Percentiles rank a stretch among this genome's conserved stretches.
Evolutionary conservation across 345 rosid genomes (phyloP).

Genomic region (Rhodamnia argentea): DNA sequence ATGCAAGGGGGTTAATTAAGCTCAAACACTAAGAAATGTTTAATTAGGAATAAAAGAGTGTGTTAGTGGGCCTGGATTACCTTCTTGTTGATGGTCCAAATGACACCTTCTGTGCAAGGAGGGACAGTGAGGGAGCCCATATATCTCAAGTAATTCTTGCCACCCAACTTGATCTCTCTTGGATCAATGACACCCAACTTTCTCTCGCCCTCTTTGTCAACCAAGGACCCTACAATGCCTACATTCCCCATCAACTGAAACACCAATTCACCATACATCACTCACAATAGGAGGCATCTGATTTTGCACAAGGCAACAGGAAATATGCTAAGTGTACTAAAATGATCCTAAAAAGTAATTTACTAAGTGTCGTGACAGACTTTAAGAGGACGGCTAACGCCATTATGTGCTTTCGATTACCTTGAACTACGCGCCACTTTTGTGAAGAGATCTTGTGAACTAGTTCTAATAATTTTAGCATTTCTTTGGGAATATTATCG

Average conservation of each 20-base stretch:
- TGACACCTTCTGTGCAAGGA: conserved; percentile 76
- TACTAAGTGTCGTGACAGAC: background rate
- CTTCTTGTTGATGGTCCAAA: conserved; percentile 48
- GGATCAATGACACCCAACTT: conserved; percentile 46
- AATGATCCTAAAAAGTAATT: too few relatives aligned
- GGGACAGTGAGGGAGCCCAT: conserved; percentile 75
- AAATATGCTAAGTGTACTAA: background rate
- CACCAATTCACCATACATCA: background rate
- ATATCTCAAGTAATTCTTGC: conserved; percentile 49
- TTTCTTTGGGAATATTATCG: too few relatives aligned
- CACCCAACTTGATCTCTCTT: conserved; percentile 26
- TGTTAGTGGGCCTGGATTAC: conserved; percentile 1
- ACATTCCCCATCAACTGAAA: conserved; percentile 19
- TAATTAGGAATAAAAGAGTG: background rate
- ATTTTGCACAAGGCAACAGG: background rate
- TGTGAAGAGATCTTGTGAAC: background rate
- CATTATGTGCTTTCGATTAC: background rate
- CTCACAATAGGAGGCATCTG: too few relatives aligned
- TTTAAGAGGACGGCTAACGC: background rate
- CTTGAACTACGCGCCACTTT: background rate
- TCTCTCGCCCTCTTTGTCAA: conserved; percentile 10
- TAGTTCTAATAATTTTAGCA: background rate
- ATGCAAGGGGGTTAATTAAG: background rate
- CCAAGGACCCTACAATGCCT: conserved; percentile 3
- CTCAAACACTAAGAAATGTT: background rate